Base-by-base conservation (phyloP, 495 filamentous ascomycete species). In the Aspergillus sclerotiicarbonarius region DNA sequence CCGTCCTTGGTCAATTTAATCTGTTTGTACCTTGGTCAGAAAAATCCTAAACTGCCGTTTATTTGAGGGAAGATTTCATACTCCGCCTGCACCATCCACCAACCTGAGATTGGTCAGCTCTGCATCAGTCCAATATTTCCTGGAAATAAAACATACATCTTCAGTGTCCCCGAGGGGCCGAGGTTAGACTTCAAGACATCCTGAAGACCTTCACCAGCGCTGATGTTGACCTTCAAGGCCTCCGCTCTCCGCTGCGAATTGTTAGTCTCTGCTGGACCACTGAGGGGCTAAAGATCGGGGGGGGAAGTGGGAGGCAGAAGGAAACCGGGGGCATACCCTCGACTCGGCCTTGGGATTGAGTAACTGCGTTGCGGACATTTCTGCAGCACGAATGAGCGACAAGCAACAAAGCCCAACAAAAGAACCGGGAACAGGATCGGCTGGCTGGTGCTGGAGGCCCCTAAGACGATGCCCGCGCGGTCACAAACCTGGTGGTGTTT, bases 1-100 rank as follows among this genome's bases (percentile, higher is more conserved):
- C 94, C 94, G 81, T 99, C 94, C 76, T 99, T 99, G 51, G 94
- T 99, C 67, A 99, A 80, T 76, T 98, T 99, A 80, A 99, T 99
- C 89, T 96, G 63, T 71, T 35, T 30, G 50, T 44, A 31, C 21
- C 25, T 33, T 43, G 3, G 54, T 71, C 60, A 69, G 61, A 25
- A 25, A 5, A 51, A 15, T 56, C 55, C 35, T 12, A 18, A 54
- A 33, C 51, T 46, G 41, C 20, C 33, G 51, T n/a, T n/a, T 61
- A 59, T n/a, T 45, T 49, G 39, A 58, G 54, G 45, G 44, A 39
- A 62, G 57, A 54, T 48, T 65, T 76, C 85, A 71, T 89, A 95
- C 90, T 79, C 84, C 84, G 70, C 94, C 94, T 54, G 95, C 84
- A 71, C 94, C 94, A 71, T 98, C 94, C 49, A 98, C 94, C 63